These are phyloP conservation scores for Comarum palustre DNA, from an alignment of 306 rosid genomes.

Conservation along the genomic window DNA sequence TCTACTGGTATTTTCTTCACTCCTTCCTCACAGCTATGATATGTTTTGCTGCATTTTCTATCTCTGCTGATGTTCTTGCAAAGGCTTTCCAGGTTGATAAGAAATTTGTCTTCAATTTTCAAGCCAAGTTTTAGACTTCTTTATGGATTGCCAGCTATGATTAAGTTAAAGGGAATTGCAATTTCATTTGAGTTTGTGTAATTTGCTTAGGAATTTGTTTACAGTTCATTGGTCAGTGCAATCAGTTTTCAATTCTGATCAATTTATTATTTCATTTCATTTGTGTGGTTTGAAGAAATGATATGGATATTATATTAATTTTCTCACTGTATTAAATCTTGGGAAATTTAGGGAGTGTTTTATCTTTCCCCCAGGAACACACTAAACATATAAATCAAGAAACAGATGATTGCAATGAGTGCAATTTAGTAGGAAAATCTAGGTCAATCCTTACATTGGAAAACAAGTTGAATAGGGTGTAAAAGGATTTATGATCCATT, in stretches of 20 bases:
- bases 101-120: constrained; percentile 1
- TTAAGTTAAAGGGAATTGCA: background rate
- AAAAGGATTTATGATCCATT: too few relatives aligned
- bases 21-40: background rate
- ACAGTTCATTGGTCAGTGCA: background rate
- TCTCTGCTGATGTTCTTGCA: constrained; percentile 25
- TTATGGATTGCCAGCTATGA: background rate
- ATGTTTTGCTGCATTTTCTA: background rate
- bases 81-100: constrained; percentile 33
- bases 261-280: background rate
- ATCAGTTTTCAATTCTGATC: background rate
- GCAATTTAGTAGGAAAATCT: too few relatives aligned
- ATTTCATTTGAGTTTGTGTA: background rate
- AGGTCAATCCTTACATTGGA: too few relatives aligned
- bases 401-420: too few relatives aligned
- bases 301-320: background rate
- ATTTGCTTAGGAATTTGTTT: background rate
- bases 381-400: too few relatives aligned
- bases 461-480: too few relatives aligned
- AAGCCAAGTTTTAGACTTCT: constrained; percentile 26
- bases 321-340: background rate
- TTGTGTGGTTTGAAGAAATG: background rate
- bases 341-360: background rate
- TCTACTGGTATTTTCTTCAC: background rate
- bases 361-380: too few relatives aligned